These are phyloP conservation scores for Raphanus sativus DNA, from an alignment of 345 rosid genomes.

Conservation along the genomic window DNA sequence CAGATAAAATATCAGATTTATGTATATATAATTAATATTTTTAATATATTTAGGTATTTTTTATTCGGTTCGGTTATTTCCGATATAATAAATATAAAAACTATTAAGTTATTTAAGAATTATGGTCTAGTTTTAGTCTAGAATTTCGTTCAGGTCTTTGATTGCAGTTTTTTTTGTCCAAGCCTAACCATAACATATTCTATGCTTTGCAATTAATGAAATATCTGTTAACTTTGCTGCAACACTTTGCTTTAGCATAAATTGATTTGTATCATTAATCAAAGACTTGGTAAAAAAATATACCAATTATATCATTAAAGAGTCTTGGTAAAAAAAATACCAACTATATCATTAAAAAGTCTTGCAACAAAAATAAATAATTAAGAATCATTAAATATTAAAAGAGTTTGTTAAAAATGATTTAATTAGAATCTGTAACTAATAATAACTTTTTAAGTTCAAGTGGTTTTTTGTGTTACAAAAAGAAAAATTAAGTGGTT, in stretches of 20 bases:
- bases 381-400: neutral
- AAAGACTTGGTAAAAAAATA: neutral
- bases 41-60: no score
- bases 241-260: neutral
- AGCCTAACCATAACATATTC: neutral
- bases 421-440: neutral
- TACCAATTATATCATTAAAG: neutral
- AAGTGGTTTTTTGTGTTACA: neutral
- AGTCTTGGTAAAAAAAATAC: no score
- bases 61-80: no score
- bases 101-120: no score
- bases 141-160: no score
- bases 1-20: no score
- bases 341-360: constrained; percentile 12
- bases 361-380: neutral
- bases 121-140: no score
- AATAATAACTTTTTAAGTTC: neutral
- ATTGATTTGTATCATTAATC: neutral
- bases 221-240: constrained; percentile 3
- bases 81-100: no score
- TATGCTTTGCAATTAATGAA: neutral
- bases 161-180: no score
- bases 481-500: neutral
- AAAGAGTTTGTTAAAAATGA: neutral
- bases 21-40: no score